Base-by-base conservation (phyloP, 345 rosid species). In the Eucalyptus cloeziana region DNA sequence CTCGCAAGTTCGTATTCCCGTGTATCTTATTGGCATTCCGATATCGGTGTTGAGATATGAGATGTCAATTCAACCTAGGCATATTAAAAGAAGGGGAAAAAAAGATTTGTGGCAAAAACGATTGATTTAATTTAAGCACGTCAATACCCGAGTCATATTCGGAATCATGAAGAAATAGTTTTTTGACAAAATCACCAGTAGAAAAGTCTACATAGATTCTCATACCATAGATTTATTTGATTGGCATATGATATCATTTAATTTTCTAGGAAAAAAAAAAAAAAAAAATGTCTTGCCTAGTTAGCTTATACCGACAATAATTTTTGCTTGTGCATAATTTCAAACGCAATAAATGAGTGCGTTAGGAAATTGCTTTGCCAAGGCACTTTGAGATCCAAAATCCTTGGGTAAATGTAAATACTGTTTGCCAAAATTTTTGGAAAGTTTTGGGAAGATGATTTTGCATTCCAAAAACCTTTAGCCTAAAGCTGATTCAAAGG, bases 401-500 rank as follows among this genome's bases (percentile, higher is more conserved):
- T 56, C 12, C 5, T 22, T 22, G 30, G 12, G 62, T 56, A 56
- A 56, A 56, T 56, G 27, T 24, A 56, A 22, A 22, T 24, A 9
- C 27, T 12, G 1, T 56, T 56, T 56, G 12, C 27, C 13, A 56
- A 24, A 0, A 9, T 24, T 56, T 56, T 56, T 56, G 5, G 62
- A 56, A 4, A 56, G 10, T 52, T 21, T 9, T 10, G 27, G 1
- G 13, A 56, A 56, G 62, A 56, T 56, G 10, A 24, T 56, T 22
- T 56, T 56, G 6, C 30, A 24, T 24, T 24, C 27, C 27, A 56
- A 56, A 56, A 10, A 11, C 30, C 6, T 56, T 56, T 56, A 24
- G 30, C 30, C 27, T 4, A 10, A 52, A 52, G 10, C 0, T 52
- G 0, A 52, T 52, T 52, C 0, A 0, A 1, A 19, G 25, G 25